Base-by-base conservation (phyloP, 345 rosid genomes). In the Salix brachista region DNA sequence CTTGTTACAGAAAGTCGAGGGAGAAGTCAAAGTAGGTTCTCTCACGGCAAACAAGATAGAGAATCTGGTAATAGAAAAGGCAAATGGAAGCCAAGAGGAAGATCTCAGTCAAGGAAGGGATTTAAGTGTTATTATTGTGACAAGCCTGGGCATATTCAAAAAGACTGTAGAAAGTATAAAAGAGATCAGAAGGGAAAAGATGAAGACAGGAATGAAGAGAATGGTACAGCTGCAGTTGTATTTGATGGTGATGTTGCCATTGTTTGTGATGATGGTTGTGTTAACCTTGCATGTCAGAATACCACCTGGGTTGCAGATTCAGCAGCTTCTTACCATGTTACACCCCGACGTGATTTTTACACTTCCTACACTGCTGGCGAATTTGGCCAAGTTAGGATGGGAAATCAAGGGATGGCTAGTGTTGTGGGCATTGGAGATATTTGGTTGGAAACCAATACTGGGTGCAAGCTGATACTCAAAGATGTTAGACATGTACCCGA, bases 341-440 rank as follows among this genome's bases (percentile, higher is more conserved):
- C 37, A n/a, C 70, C 52, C 8, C 10, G 8, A 8, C 48, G 7
- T 25, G 52, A 71, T 10, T 41, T 41, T 23, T 71, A 44, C 52
- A 9, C 34, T 4, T 41, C 41, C 0, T 78, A 78, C 23, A 42
- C 16, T 10, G 5, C 1, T 9, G 44, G 18, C 2, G 65, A 64
- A 14, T 70, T 69, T 41, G 70, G 60, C 3, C 5, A 12, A 2
- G 52, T 37, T 25, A 3, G 16, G 30, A 75, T 75, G 71, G 42
- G 70, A n/a, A 74, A 65, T 14, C 4, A 61, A 8, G 14, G 28
- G 8, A 1, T 9, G 7, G 16, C 46, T 4, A 37, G 26, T 19
- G 64, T 71, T 34, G 46, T 48, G 1, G 62, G 75, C 8, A 46
- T 71, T 41, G 30, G 76, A 25, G 76, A 78, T 37, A 28, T 78